These are phyloP conservation scores for Saccharomycopsis microspora DNA, from an alignment of 805 yeast genomes.

Conservation along the genomic window DNA sequence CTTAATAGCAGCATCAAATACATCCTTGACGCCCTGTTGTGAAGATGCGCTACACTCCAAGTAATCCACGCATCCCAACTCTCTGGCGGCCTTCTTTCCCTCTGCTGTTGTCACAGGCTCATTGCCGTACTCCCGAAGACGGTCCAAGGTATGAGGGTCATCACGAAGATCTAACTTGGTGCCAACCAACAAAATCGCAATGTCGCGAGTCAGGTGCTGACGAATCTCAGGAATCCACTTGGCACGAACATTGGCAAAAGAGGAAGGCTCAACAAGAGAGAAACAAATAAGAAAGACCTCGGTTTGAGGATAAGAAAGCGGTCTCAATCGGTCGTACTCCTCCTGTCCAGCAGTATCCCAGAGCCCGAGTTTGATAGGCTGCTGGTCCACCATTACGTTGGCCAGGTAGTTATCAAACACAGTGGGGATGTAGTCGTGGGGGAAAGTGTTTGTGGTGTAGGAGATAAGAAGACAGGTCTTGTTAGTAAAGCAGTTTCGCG, in stretches of 20 bases:
- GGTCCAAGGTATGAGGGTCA: slow-evolving; percentile 61
- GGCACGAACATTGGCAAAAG: slow-evolving; percentile 68
- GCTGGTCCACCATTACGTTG: slow-evolving; percentile 70
- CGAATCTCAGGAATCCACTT: slow-evolving; percentile 83
- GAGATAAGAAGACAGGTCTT: slow-evolving; percentile 41
- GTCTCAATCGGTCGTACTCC: slow-evolving; percentile 83
- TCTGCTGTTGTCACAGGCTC: slow-evolving; percentile 53
- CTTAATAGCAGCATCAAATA: slow-evolving; percentile 74
- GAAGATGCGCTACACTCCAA: slow-evolving; percentile 87
- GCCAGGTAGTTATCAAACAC: slow-evolving; percentile 90
- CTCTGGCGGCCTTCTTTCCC: slow-evolving; percentile 57
- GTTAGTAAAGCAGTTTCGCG: background rate
- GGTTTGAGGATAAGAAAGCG: slow-evolving; percentile 85
- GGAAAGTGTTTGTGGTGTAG: slow-evolving; percentile 86
- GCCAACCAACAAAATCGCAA: slow-evolving; percentile 65
- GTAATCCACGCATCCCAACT: slow-evolving; percentile 61
- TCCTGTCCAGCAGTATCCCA: slow-evolving; percentile 98
- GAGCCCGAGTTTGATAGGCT: slow-evolving; percentile 71
- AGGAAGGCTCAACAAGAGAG: slow-evolving; percentile 70
- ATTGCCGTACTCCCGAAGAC: slow-evolving; percentile 46
- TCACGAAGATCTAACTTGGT: slow-evolving; percentile 84
- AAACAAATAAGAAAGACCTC: slow-evolving; percentile 82
- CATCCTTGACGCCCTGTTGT: slow-evolving; percentile 75
- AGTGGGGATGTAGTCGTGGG: slow-evolving; percentile 88
- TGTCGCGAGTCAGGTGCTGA: slow-evolving; percentile 69